Conservation (phyloP, 352 stramenopile species). For the Phytopythium litorale region DNA sequence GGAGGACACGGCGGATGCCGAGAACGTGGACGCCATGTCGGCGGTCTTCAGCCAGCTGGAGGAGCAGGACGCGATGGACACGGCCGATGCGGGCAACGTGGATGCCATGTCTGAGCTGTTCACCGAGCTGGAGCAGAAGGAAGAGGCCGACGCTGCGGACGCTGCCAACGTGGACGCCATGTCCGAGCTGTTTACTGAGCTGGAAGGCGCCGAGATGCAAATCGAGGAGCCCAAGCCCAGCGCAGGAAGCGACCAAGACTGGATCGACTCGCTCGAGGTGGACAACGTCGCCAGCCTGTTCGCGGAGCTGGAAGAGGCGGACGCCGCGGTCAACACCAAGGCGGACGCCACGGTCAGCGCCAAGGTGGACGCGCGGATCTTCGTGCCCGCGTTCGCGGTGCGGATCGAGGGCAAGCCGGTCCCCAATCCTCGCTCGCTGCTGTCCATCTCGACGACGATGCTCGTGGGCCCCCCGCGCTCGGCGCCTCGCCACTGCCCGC, state of each 20-base stretch:
- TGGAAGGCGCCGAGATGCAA: conserved; percentile 15
- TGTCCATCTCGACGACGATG: conserved; percentile 11
- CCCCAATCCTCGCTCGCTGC: not conserved
- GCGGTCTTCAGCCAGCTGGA: conserved; percentile 48
- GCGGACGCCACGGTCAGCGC: not conserved
- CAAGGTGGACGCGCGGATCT: conserved; percentile 45
- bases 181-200: conserved; percentile 28
- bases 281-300: conserved; percentile 46
- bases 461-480: conserved; percentile 29
- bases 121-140: conserved; percentile 20
- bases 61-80: not conserved
- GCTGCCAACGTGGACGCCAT: conserved; percentile 44
- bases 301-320: conserved; percentile 31
- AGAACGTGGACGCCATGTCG: conserved; percentile 45
- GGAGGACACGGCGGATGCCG: conserved; percentile 12
- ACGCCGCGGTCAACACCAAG: conserved; percentile 7
- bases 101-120: conserved; percentile 21
- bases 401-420: conserved; percentile 33
- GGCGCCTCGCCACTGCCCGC: conserved; percentile 2
- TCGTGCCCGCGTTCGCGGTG: conserved; percentile 51
- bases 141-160: conserved; percentile 17
- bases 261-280: conserved; percentile 52
- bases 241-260: conserved; percentile 16
- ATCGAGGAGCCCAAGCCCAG: not conserved
- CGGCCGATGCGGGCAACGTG: conserved; percentile 18